Percentiles rank a stretch among this genome's conserved stretches.
Conservation (phyloP, 306 rosid genomes). For the Quercus rubra region DNA sequence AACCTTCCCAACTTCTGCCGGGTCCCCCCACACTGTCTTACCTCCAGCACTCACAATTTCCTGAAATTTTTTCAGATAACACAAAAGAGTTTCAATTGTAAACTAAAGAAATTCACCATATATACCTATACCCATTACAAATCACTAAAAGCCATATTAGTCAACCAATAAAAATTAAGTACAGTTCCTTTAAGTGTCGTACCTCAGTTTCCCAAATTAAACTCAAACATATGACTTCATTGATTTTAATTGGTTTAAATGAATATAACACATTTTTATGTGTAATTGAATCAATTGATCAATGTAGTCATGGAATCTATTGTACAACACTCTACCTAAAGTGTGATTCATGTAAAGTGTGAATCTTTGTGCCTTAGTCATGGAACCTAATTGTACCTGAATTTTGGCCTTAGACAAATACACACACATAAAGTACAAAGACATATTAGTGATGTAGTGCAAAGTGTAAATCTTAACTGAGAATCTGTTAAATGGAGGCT, state of each 20-base stretch:
- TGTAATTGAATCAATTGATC: too few species aligned
- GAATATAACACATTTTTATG: too few species aligned
- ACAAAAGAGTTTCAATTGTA: background rate
- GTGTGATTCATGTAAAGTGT: too few species aligned
- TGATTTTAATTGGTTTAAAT: too few species aligned
- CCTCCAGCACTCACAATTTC: conserved; percentile 93
- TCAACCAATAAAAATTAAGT: too few species aligned
- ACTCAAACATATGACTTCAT: too few species aligned
- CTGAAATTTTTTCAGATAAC: conserved; percentile 31
- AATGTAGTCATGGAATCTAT: too few species aligned
- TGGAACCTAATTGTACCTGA: too few species aligned
- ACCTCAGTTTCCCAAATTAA: too few species aligned
- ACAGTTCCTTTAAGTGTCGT: too few species aligned
- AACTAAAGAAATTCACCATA: background rate
- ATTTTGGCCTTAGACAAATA: background rate
- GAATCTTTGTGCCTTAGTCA: too few species aligned
- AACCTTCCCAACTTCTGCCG: conserved; percentile 58
- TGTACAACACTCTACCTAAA: too few species aligned
- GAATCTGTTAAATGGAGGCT: conserved; percentile 87
- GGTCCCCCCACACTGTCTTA: conserved; percentile 78
- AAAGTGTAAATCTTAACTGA: conserved; percentile 40
- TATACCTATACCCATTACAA: conserved; percentile 6
- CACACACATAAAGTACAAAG: background rate
- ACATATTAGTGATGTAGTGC: background rate
- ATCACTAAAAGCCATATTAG: background rate